Evolutionary conservation across 2,329 filamentous ascomycete species (phyloP).

Genomic region (Elsinoe arachidis): DNA sequence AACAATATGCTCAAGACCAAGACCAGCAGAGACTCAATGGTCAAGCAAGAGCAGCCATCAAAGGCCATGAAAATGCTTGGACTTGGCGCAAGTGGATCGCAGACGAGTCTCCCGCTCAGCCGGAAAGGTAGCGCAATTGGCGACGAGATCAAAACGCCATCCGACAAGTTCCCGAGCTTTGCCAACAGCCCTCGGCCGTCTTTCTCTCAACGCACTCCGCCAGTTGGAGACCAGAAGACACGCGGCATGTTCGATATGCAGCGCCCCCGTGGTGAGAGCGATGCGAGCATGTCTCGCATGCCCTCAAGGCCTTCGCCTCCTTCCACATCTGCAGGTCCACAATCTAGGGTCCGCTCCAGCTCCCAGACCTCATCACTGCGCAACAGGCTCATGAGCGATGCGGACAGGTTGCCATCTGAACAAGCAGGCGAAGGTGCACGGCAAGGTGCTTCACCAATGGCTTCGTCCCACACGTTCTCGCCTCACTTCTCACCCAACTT

Average conservation of each 20-base stretch:
- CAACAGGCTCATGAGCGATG: conserved; percentile 27
- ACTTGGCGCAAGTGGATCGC: conserved; percentile 25
- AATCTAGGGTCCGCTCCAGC: conserved; percentile 44
- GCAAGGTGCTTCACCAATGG: not conserved
- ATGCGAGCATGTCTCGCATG: conserved; percentile 19
- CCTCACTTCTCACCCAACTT: conserved; percentile 5
- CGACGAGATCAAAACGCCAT: conserved; percentile 3
- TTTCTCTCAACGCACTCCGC: conserved; percentile 12
- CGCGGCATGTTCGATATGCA: conserved; percentile 12
- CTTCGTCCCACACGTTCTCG: conserved; percentile 3
- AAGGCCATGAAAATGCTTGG: conserved; percentile 57
- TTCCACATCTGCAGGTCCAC: conserved; percentile 27
- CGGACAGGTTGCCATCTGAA: not conserved
- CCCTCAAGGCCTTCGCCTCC: conserved; percentile 29
- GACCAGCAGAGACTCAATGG: conserved; percentile 58
- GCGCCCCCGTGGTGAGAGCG: conserved; percentile 28
- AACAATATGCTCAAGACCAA: conserved; percentile 54
- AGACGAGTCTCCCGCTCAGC: conserved; percentile 4
- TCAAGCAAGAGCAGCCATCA: conserved; percentile 40
- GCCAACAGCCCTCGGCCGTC: conserved; percentile 10
- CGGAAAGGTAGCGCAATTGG: conserved; percentile 1
- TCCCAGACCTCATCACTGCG: conserved; percentile 46
- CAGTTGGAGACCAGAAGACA: conserved; percentile 8
- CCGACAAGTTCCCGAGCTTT: conserved; percentile 5
- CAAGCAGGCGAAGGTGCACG: not conserved